These are phyloP conservation scores for Candida nonsorbophila DNA, from an alignment of 805 yeast genomes.

Conservation along the genomic window DNA sequence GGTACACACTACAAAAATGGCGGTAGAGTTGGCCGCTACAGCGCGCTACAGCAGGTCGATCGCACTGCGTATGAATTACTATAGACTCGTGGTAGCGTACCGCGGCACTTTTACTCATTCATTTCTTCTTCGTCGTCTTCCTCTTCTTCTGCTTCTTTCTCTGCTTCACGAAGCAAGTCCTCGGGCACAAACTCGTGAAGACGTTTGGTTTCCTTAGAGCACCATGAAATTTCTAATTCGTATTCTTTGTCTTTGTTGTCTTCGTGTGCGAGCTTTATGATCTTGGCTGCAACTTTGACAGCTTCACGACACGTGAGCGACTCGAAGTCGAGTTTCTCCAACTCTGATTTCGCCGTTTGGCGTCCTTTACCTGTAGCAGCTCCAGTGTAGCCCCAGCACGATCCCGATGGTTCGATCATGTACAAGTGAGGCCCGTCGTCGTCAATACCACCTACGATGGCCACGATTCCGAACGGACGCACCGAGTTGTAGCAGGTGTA, in stretches of 20 bases:
- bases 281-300: slow-evolving; percentile 88
- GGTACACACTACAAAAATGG: no score
- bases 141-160: slow-evolving; percentile 75
- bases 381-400: slow-evolving; percentile 95
- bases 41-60: no score
- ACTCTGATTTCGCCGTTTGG: slow-evolving; percentile 94
- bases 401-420: slow-evolving; percentile 97
- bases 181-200: slow-evolving; percentile 76
- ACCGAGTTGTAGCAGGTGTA: slow-evolving; percentile 95
- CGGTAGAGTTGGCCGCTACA: no score
- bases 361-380: slow-evolving; percentile 99
- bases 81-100: no score
- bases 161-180: slow-evolving; percentile 77
- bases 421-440: slow-evolving; percentile 85
- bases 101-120: slow-evolving; percentile 9
- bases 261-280: slow-evolving; percentile 91
- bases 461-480: slow-evolving; percentile 93
- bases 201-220: slow-evolving; percentile 75
- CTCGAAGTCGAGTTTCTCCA: slow-evolving; percentile 80
- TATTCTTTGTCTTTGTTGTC: slow-evolving; percentile 97
- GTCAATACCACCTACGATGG: slow-evolving; percentile 92
- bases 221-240: slow-evolving; percentile 93
- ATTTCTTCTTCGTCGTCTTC: slow-evolving; percentile 65
- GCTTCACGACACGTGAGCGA: slow-evolving; percentile 74
- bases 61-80: no score